Conservation (phyloP, 2,329 filamentous ascomycete genomes). For the Remersonia thermophila region DNA sequence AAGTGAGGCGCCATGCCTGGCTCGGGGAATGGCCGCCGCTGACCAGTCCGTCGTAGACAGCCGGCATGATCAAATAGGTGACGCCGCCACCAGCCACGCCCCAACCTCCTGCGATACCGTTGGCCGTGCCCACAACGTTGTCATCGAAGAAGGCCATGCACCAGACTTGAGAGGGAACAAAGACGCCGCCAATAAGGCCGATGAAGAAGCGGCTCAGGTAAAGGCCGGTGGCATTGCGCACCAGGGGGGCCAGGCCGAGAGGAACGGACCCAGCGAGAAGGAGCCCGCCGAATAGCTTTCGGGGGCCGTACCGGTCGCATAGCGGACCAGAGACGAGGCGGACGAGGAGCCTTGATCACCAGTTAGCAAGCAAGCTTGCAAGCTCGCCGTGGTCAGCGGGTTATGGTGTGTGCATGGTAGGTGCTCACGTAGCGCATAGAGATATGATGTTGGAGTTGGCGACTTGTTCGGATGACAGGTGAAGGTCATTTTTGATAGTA, state of each 20-base stretch:
- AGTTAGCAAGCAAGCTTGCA: not conserved
- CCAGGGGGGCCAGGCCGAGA: conserved; percentile 67
- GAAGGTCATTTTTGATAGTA: conserved; percentile 68
- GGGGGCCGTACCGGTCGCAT: conserved; percentile 77
- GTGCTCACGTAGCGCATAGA: conserved; percentile 55
- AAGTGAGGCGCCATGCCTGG: conserved; percentile 72
- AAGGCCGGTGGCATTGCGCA: conserved; percentile 55
- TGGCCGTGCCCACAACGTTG: conserved; percentile 80
- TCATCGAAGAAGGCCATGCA: conserved; percentile 89
- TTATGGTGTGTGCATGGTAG: conserved; percentile 15
- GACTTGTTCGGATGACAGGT: conserved; percentile 57
- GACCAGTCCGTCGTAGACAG: conserved; percentile 69
- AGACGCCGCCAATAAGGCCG: conserved; percentile 64
- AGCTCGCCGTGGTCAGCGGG: too few species aligned
- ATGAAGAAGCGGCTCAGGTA: conserved; percentile 68
- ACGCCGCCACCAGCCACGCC: conserved; percentile 83
- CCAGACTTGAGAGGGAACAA: conserved; percentile 86
- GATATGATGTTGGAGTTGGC: conserved; percentile 88
- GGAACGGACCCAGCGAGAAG: conserved; percentile 71
- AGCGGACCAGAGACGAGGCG: conserved; percentile 67
- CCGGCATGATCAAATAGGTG: conserved; percentile 90
- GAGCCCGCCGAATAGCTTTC: conserved; percentile 64
- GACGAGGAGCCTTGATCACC: conserved; percentile 47
- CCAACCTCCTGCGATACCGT: conserved; percentile 71
- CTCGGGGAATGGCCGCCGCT: conserved; percentile 46